Evolutionary conservation across 129 eudicot species (phyloP), one percentile per base, ranked within the genome.

Genomic region (Flaveria robusta): DNA sequence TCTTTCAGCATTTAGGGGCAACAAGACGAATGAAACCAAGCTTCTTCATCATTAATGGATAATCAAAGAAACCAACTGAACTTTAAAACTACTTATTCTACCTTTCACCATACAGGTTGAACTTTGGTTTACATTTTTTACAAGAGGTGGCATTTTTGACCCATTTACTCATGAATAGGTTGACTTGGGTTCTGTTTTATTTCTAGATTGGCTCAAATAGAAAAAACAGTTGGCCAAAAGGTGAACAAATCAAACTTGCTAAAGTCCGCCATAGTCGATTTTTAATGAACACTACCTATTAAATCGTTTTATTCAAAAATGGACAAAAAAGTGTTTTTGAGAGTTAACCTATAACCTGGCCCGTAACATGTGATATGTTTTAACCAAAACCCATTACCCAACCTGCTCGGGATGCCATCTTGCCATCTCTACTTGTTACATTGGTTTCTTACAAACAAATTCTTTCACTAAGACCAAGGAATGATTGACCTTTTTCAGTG

Each of bases 1-100:
- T 83, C 97, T 94, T 83, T 94, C 99, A 76, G 99, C 99, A 77
- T 94, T 94, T 70, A 89, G 93, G 83, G 93, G 97, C 72, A 82
- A 85, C 84, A 94, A 91, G 87, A 83, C 86, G 50, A 84, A 58
- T 51, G 82, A 82, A 81, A 81, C 87, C 70, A 81, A 80, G 82
- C 78, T 51, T 80, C 74, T 66, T 77, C 81, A 68, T 77, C 67
- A 55, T 67, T 65, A 71, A 77, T 31, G 79, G 68, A 71, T 74
- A 72, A 19, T 76, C 15, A 19, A 31, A 14, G 43, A 54, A 72
- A 68, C 41, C 34, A 68, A 41, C 9, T 16, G 63, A 81, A 79
- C 42, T 68, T 71, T 55, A 59, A 59, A 71, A 83, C 68, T 54
- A 58, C 67, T 60, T 71, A 46, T 81, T 81, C 56, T 55, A 74